Base-by-base conservation (phyloP, 2,329 filamentous ascomycete genomes). In the Neopestalotiopsis rosae region DNA sequence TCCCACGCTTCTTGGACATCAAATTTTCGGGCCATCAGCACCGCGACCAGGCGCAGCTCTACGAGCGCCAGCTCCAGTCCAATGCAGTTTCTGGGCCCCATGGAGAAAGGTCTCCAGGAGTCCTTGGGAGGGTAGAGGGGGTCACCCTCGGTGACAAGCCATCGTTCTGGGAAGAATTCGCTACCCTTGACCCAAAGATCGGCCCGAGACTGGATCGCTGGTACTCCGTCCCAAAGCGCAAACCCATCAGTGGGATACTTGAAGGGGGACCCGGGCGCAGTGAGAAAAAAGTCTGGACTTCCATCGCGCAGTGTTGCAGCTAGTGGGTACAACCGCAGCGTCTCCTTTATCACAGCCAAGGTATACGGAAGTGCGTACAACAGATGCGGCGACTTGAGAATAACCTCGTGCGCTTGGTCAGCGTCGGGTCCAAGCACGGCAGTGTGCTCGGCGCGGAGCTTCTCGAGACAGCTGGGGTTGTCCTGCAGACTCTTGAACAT, bases 61-160 rank as follows among this genome's bases (percentile, higher is more conserved):
- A 86, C 80, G 76, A 87, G 81, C 2, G 85, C 88, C 59, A 90
- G 78, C 70, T 87, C 83, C 76, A 89, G 84, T 0, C 88, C 88
- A 42, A 90, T 84, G 70, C 88, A 90, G 58, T 84, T 86, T 10
- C 88, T 76, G 3, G 84, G 84, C 0, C 88, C 88, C 24, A 84
- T 79, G 59, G 84, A 83, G 73, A 90, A 90, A 0, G 86, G 82
- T 6, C 85, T 79, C 81, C 82, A 90, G 0, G 86, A 86, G 67
- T 83, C 81, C 62, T 73, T 74, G 0, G 68, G 67, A 5, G 74
- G 71, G 57, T 77, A 72, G n/a, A 77, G 69, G 52, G 74, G 40
- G 6, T 59, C 45, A 9, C 20, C 59, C 6, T 67, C 66, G 17
- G 28, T 17, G 5, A 73, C 73, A 14, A 84, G 72, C 77, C 81